Evolutionary conservation across 768 basidiomycete genomes (phyloP), one percentile per base, ranked within the genome.

Genomic region (Leccinum boreale): DNA sequence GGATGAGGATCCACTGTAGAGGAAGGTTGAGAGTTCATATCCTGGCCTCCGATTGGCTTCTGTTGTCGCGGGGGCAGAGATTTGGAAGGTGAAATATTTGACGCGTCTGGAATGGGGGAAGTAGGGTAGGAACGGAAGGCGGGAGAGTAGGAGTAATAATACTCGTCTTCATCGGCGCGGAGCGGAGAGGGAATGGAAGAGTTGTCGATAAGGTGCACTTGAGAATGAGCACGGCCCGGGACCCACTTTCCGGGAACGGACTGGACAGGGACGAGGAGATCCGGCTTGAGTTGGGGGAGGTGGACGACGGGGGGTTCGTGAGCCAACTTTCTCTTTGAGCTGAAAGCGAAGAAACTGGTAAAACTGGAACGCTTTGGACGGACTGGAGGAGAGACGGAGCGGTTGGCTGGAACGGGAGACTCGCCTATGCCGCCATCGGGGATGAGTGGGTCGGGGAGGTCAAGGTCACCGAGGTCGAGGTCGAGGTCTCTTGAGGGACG

Each of bases 361-460:
- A 64, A 59, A 64, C 85, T 86, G n/a, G 74, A 71, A 8, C 85
- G 77, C 65, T 77, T 79, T 52, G 56, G 58, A n/a, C 67, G 62
- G 12, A 47, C 19, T 42, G 65, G 59, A 28, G 64, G 44, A 1
- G 19, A 52, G 46, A 59, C 28, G 4, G 67, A 60, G 2, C 70
- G 74, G 6, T 60, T 67, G 33, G 61, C 0, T 15, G 66, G 68
- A 29, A 60, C 71, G 4, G 89, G 90, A 0, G 85, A 81, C 59
- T 87, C 85, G 28, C 88, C 88, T 21, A 90, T 79, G 24, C 85
- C 87, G 29, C 84, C 86, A 5, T 77, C 68, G 35, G 80, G 68
- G 58, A 75, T 77, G 63, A 79, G 71, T 62, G 78, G 35, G 35
- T 36, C 35, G 1, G 35, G 35, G 15, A 36, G 15, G 15, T 36